Percentiles rank a stretch among this genome's conserved stretches.
Evolutionary conservation across 1,284 basidiomycete species (phyloP).

Genomic region (Termitomyces sp.): DNA sequence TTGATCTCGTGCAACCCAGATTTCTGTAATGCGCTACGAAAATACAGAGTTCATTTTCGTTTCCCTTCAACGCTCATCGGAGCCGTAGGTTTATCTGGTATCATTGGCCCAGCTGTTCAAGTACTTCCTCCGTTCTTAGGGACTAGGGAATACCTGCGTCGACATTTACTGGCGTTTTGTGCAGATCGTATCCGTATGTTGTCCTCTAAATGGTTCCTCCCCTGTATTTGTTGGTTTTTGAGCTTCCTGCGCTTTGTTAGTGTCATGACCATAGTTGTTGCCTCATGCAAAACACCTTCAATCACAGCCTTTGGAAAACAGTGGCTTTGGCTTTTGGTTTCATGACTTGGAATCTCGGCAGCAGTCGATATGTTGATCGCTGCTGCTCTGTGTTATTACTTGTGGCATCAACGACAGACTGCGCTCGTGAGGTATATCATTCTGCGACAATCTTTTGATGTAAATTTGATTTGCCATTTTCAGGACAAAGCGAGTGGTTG

Average conservation of each 20-base stretch:
- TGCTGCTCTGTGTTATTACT: conserved; percentile 2
- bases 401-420: neutral
- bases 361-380: neutral
- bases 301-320: conserved; percentile 1
- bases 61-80: neutral
- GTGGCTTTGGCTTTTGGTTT: neutral
- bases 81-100: conserved; percentile 2
- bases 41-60: neutral
- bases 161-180: conserved; percentile 9
- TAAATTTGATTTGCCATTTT: neutral
- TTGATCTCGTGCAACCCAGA: neutral
- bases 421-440: neutral
- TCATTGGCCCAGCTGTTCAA: conserved; percentile 12
- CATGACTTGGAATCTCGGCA: neutral
- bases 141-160: neutral
- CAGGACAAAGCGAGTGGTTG: neutral
- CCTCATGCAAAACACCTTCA: neutral
- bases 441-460: neutral
- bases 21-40: neutral
- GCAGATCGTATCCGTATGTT: conserved; percentile 9
- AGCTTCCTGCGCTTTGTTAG: conserved; percentile 2
- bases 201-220: neutral
- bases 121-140: neutral
- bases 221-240: conserved; percentile 9
- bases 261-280: conserved; percentile 3